Evolutionary conservation across 2,329 filamentous ascomycete species (phyloP), one percentile per base, ranked within the genome.

Genomic region (Xylogone sp.): DNA sequence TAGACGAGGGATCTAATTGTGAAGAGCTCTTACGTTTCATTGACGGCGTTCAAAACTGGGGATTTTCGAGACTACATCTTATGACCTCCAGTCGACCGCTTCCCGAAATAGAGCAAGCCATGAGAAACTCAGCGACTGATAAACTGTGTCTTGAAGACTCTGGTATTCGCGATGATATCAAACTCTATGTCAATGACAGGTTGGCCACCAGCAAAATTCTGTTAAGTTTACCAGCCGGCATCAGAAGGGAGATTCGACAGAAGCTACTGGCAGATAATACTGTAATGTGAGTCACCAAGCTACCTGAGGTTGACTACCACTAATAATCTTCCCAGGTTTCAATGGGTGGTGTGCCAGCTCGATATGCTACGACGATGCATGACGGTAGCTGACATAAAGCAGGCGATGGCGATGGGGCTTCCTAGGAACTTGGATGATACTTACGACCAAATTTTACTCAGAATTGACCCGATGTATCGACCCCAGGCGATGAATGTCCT

Each of bases 281-380:
- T 12, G 68, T 68, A 42, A 63, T 69, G 68, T 70, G 56, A 56
- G 63, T 61, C 44, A 29, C 45, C 24, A 56, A 21, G 60, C 2
- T 63, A 56, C 22, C 10, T 5, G 10, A 27, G 24, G 10, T 5
- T 27, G 5, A 27, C 10, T 27, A 27, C 24, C 24, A 27, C 10
- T 27, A 27, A 27, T 10, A 5, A 27, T 27, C 24, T 27, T 42
- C 21, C 12, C 58, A 70, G 65, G 57, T 75, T 64, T 55, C 63
- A 62, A 45, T 69, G 67, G 67, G 68, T 66, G 1, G 62, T 64
- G 39, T 70, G 67, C 46, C 66, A 69, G 51, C 56, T 70, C 21
- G 58, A 61, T 42, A 60, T 59, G 42, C 50, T 70, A 1, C 46
- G 49, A 50, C 34, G 46, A 46, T 62, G 56, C 43, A 21, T 59